phyloP scores from a whole-genome alignment of 202 grass and related monocot genomes.

The Brachypodium distachyon region DNA sequence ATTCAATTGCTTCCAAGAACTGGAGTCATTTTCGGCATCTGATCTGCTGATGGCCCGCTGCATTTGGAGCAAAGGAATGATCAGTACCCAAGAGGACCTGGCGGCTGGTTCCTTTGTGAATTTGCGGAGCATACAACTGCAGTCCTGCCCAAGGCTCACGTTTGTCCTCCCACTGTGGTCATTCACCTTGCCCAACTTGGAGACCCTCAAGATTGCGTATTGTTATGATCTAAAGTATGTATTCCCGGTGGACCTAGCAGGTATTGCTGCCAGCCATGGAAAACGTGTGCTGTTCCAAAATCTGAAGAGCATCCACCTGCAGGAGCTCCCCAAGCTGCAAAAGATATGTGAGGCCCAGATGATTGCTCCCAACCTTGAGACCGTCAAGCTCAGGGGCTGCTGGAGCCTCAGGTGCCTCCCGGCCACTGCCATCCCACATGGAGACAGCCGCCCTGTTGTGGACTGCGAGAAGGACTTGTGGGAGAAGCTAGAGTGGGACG shows the following conservation, averaged over 20 bases:
- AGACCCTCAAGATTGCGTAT: neutral
- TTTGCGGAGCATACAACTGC: neutral
- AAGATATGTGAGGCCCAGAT: neutral
- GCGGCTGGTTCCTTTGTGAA: fast-evolving
- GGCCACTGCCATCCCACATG: too few species aligned
- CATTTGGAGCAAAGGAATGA: neutral
- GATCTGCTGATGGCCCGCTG: neutral
- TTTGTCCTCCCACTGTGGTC: neutral
- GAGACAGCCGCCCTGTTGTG: neutral
- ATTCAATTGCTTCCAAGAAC: fast-evolving
- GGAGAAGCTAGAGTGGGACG: neutral
- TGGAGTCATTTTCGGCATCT: neutral
- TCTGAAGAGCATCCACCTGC: neutral
- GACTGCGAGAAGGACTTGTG: neutral
- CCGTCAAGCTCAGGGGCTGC: neutral
- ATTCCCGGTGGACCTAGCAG: neutral
- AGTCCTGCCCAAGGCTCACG: neutral
- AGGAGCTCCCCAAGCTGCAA: neutral
- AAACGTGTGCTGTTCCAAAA: neutral
- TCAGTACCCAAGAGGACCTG: fast-evolving
- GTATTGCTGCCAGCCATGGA: neutral
- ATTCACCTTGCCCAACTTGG: neutral
- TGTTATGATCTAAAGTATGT: neutral
- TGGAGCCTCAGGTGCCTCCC: constrained; percentile 1
- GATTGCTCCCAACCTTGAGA: neutral